Conservation (phyloP, 2,329 filamentous ascomycete species). For the Zalaria obscura region DNA sequence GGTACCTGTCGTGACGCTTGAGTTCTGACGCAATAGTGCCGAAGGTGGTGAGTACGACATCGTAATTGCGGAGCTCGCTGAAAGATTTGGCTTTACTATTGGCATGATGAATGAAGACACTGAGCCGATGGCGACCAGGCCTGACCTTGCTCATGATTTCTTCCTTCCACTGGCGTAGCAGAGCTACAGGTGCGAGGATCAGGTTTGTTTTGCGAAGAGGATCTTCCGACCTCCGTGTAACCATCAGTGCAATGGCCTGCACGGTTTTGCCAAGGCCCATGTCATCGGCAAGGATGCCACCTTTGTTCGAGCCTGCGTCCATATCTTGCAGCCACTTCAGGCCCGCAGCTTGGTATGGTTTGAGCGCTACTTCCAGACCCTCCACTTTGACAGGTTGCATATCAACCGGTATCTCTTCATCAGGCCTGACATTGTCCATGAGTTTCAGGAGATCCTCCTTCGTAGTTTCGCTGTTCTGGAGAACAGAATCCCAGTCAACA, state of each 20-base stretch:
- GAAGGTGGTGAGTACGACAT: slow-evolving; percentile 69
- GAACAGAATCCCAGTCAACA: neutral
- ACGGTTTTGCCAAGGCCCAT: slow-evolving; percentile 82
- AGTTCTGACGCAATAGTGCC: slow-evolving; percentile 55
- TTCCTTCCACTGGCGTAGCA: slow-evolving; percentile 72
- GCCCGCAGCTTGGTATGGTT: slow-evolving; percentile 70
- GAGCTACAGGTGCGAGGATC: slow-evolving; percentile 65
- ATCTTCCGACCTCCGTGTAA: slow-evolving; percentile 48
- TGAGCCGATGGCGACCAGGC: slow-evolving; percentile 38
- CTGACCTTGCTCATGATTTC: slow-evolving; percentile 63
- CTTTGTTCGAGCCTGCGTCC: slow-evolving; percentile 57
- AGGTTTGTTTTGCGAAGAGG: slow-evolving; percentile 57
- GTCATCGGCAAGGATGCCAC: slow-evolving; percentile 64
- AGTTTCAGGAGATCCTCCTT: slow-evolving; percentile 56
- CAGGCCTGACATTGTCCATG: slow-evolving; percentile 58
- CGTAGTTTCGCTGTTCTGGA: slow-evolving; percentile 24
- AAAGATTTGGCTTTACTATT: slow-evolving; percentile 42
- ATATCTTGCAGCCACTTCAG: slow-evolving; percentile 63
- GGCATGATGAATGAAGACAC: slow-evolving; percentile 56
- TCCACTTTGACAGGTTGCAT: slow-evolving; percentile 55
- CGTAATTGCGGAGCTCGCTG: slow-evolving; percentile 47
- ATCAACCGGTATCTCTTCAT: slow-evolving; percentile 38
- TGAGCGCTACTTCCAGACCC: slow-evolving; percentile 53
- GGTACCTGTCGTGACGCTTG: slow-evolving; percentile 43
- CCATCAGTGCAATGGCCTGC: slow-evolving; percentile 64